Evolutionary conservation across 2,329 filamentous ascomycete genomes (phyloP).

Genomic region (Chalaropsis thielavioides): DNA sequence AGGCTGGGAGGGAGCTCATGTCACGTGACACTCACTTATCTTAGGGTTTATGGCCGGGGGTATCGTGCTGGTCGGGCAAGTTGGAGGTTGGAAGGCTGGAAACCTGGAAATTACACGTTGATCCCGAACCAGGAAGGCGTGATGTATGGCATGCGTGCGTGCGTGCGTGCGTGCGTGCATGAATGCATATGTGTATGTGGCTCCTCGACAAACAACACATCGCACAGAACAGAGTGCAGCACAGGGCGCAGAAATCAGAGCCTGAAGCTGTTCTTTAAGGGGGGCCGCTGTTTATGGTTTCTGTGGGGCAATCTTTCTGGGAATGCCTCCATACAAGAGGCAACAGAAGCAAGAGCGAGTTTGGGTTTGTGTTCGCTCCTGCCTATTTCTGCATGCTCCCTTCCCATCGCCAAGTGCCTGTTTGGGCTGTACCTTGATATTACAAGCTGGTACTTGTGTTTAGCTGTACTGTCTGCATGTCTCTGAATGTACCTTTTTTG

Average conservation of each 20-base stretch:
- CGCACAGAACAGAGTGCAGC: neutral
- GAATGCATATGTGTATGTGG: neutral
- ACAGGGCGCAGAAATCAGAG: too few relatives aligned
- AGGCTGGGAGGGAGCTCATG: neutral
- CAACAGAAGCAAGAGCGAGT: too few relatives aligned
- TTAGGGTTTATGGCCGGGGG: neutral
- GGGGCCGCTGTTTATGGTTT: too few relatives aligned
- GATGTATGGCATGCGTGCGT: neutral
- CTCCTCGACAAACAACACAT: neutral
- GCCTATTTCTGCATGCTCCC: too few relatives aligned
- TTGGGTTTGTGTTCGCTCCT: too few relatives aligned
- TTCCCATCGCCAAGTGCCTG: too few relatives aligned
- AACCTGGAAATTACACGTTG: slow-evolving; percentile 1
- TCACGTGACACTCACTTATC: too few relatives aligned
- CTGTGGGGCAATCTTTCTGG: too few relatives aligned
- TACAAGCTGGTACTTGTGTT: neutral
- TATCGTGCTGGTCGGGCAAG: neutral
- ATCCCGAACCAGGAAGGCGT: neutral
- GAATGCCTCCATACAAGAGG: too few relatives aligned
- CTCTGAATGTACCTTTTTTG: neutral
- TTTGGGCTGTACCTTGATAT: too few relatives aligned
- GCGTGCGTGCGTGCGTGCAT: neutral
- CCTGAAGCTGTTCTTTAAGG: too few relatives aligned
- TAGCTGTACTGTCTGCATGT: neutral
- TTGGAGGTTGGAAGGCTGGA: slow-evolving; percentile 3